phyloP scores from a whole-genome alignment of 306 rosid species.

The Vigna hirtella region DNA sequence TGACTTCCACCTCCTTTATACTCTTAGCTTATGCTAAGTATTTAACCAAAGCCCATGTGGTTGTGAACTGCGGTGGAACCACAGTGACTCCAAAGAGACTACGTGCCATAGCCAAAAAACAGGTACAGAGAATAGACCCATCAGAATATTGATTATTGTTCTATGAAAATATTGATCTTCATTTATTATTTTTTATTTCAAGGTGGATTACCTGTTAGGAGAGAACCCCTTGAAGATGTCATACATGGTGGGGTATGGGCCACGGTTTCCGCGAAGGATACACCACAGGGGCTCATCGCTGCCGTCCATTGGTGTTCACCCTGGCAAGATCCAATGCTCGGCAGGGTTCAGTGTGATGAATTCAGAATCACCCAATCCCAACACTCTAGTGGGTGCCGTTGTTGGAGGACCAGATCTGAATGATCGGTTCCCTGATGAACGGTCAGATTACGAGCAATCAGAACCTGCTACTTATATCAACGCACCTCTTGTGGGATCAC shows the following conservation, averaged over 20 bases:
- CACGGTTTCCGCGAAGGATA: conserved; percentile 79
- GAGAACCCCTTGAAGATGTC: conserved; percentile 92
- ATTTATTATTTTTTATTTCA: neutral
- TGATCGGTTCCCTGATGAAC: conserved; percentile 75
- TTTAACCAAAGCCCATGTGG: conserved; percentile 67
- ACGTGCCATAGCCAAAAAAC: conserved; percentile 78
- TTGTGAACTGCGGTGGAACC: conserved; percentile 75
- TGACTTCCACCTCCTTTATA: conserved; percentile 87
- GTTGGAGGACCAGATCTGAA: conserved; percentile 84
- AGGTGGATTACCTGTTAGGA: conserved; percentile 94
- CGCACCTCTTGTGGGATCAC: conserved; percentile 82
- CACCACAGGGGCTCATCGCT: conserved; percentile 94
- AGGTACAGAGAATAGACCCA: conserved; percentile 48
- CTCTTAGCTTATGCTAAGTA: conserved; percentile 86
- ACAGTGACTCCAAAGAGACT: conserved; percentile 66
- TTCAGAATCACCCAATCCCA: conserved; percentile 75
- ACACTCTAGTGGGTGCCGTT: conserved; percentile 72
- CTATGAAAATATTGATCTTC: neutral
- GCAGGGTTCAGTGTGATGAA: conserved; percentile 71
- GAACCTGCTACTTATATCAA: conserved; percentile 94
- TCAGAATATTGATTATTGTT: neutral
- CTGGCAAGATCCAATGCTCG: conserved; percentile 83
- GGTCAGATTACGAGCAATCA: conserved; percentile 84
- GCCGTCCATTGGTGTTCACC: conserved; percentile 65
- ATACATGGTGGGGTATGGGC: conserved; percentile 95